phyloP scores from a whole-genome alignment of 495 filamentous ascomycete species.

The Daldinia concentrica region DNA sequence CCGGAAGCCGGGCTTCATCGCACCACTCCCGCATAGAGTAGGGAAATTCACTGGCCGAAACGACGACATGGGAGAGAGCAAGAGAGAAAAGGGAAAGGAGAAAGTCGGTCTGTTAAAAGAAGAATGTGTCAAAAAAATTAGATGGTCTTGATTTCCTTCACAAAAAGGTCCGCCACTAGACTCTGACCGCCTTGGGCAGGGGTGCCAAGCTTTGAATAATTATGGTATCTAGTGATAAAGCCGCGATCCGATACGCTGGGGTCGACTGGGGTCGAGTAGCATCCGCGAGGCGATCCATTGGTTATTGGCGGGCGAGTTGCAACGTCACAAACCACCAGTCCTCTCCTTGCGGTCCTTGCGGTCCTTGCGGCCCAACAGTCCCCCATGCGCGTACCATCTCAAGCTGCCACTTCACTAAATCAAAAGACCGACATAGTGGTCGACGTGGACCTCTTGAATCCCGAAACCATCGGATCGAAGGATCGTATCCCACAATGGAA shows the following conservation, averaged over 20 bases:
- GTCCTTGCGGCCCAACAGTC: constrained; percentile 39
- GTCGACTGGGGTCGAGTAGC: constrained; percentile 31
- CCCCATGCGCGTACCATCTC: constrained; percentile 31
- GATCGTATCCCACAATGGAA: constrained; percentile 25
- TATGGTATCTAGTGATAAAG: constrained; percentile 37
- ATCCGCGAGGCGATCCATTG: constrained; percentile 38
- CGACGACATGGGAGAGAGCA: constrained; percentile 37
- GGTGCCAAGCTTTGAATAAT: constrained; percentile 36
- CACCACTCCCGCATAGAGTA: constrained; percentile 42
- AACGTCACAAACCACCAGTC: constrained; percentile 36
- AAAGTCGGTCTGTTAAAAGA: constrained; percentile 24
- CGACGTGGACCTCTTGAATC: constrained; percentile 35
- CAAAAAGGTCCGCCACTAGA: constrained; percentile 29
- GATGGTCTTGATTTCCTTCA: constrained; percentile 20
- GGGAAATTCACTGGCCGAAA: constrained; percentile 35
- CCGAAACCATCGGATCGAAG: constrained; percentile 19
- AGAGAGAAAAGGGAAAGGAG: constrained; percentile 4
- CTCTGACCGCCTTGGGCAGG: constrained; percentile 38
- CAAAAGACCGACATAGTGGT: constrained; percentile 28
- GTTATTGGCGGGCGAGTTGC: constrained; percentile 39
- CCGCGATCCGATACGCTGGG: constrained; percentile 41
- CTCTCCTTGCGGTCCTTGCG: constrained; percentile 25
- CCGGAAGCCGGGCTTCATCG: constrained; percentile 39
- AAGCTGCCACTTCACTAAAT: constrained; percentile 4
- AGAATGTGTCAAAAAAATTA: constrained; percentile 16